These are phyloP conservation scores for Phyllachora maydis DNA, from an alignment of 2,329 filamentous ascomycete species.

Conservation along the genomic window DNA sequence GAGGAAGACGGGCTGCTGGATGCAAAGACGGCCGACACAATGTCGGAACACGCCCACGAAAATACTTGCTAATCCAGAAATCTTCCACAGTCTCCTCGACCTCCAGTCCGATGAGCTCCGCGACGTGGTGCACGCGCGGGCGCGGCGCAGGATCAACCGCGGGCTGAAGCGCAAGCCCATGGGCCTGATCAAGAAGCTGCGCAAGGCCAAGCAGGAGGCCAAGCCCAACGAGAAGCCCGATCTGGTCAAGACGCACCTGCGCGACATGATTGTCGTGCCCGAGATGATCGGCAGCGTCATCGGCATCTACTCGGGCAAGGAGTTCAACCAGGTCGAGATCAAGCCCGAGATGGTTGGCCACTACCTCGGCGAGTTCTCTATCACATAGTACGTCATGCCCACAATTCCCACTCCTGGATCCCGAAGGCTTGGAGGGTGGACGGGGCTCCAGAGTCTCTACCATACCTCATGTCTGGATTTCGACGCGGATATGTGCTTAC, in stretches of 20 bases:
- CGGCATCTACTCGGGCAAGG: conserved; percentile 99
- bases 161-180: conserved; percentile 99
- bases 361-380: conserved; percentile 98
- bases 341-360: conserved; percentile 99
- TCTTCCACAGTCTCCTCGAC: conserved; percentile 66
- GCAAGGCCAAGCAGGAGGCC: conserved; percentile 97
- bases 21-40: no score
- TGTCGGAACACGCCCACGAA: no score
- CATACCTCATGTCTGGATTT: no score
- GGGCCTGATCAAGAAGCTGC: conserved; percentile 99
- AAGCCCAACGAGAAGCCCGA: conserved; percentile 99
- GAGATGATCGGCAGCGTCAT: conserved; percentile 99
- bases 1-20: not conserved
- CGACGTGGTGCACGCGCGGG: conserved; percentile 97
- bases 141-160: conserved; percentile 97
- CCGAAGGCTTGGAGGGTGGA: no score
- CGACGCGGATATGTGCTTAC: conserved; percentile 22
- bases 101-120: conserved; percentile 96
- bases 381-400: conserved; percentile 80
- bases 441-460: no score
- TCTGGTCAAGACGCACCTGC: conserved; percentile 96
- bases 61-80: no score
- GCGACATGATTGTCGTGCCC: conserved; percentile 99
- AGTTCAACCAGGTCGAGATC: conserved; percentile 99
- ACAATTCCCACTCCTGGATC: not conserved